Conservation (phyloP, 441 rosid genomes). For the Populus trichocarpa region DNA sequence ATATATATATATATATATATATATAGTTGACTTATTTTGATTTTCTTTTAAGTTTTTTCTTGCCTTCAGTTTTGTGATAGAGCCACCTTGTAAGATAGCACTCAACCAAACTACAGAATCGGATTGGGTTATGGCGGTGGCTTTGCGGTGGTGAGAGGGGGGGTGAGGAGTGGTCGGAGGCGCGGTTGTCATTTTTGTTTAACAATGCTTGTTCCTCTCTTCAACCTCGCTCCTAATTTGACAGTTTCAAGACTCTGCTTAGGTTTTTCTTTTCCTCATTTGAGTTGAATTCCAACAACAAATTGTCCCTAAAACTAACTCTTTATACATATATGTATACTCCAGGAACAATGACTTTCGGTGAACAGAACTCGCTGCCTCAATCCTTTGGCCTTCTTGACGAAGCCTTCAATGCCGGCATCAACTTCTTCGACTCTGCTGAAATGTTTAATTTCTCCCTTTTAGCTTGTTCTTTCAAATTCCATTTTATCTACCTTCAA, state of each 20-base stretch:
- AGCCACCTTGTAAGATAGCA: too few species aligned
- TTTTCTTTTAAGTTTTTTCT: too few species aligned
- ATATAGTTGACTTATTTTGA: too few species aligned
- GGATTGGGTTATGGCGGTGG: too few species aligned
- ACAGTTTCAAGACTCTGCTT: constrained; percentile 59
- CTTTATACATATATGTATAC: not conserved
- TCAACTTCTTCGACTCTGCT: constrained; percentile 72
- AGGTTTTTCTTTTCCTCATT: constrained; percentile 21
- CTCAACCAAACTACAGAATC: too few species aligned
- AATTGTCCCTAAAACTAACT: not conserved
- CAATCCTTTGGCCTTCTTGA: constrained; percentile 62
- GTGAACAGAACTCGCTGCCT: constrained; percentile 50
- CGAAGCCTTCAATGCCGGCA: constrained; percentile 46
- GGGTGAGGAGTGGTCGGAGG: too few species aligned
- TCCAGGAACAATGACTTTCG: constrained; percentile 67
- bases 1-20: too few species aligned
- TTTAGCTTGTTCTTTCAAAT: not conserved
- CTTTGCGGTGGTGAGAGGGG: too few species aligned
- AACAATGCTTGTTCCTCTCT: constrained; percentile 43
- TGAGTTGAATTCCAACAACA: not conserved
- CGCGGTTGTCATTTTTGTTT: too few species aligned
- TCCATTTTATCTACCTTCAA: not conserved
- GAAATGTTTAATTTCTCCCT: constrained; percentile 38
- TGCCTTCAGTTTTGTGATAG: too few species aligned
- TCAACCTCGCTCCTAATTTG: constrained; percentile 47